These are phyloP conservation scores for Meredithiella fracta DNA, from an alignment of 2,329 filamentous ascomycete genomes.

Conservation along the genomic window DNA sequence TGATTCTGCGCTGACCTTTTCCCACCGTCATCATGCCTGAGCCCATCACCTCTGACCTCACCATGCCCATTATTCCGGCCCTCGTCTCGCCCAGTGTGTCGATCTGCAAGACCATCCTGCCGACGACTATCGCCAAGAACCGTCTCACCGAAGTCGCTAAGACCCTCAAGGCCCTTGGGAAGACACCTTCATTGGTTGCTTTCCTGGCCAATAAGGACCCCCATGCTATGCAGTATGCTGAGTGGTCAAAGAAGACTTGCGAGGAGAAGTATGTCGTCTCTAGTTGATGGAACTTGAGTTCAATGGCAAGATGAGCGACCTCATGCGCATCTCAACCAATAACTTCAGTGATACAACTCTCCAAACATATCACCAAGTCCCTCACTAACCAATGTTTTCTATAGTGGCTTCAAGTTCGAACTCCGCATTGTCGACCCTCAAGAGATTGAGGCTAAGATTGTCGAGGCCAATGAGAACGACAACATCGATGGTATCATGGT, in stretches of 20 bases:
- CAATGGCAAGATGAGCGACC: no score
- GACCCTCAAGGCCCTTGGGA: conserved; percentile 54
- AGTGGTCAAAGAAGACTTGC: conserved; percentile 95
- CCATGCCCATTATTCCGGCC: not conserved
- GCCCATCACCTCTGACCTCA: not conserved
- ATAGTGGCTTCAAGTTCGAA: conserved; percentile 79
- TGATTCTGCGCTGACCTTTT: not conserved
- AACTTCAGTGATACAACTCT: not conserved
- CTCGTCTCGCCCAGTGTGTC: conserved; percentile 2
- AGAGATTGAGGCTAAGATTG: conserved; percentile 73
- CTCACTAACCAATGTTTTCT: conserved; percentile 1
- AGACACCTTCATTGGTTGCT: conserved; percentile 65
- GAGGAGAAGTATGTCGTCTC: conserved; percentile 64
- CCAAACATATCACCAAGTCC: not conserved
- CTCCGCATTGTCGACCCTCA: conserved; percentile 74
- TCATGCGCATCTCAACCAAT: no score
- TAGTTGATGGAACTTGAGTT: not conserved
- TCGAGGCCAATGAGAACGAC: conserved; percentile 65
- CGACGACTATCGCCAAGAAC: conserved; percentile 69
- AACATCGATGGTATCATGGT: conserved; percentile 80
- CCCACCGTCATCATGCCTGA: conserved; percentile 7
- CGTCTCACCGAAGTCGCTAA: conserved; percentile 64
- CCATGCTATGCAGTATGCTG: conserved; percentile 80
- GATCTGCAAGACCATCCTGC: conserved; percentile 82
- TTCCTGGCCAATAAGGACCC: conserved; percentile 88